Evolutionary conservation across 2,329 filamentous ascomycete genomes (phyloP).

Genomic region (Aspergillus costaricaensis): DNA sequence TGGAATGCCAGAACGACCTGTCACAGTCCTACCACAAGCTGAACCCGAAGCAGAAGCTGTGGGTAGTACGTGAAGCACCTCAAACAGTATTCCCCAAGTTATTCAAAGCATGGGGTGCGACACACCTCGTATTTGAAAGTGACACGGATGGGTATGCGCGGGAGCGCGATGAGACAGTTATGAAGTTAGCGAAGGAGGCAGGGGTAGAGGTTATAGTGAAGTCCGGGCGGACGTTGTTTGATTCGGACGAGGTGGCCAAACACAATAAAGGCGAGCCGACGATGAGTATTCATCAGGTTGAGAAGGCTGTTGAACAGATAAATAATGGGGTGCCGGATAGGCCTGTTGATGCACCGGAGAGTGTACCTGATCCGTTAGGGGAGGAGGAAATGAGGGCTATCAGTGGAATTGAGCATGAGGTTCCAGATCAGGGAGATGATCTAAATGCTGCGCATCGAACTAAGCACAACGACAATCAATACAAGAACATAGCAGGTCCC

Average conservation of each 20-base stretch:
- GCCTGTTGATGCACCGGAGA: conserved; percentile 61
- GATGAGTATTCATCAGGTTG: conserved; percentile 71
- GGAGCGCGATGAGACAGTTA: conserved; percentile 63
- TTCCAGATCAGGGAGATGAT: conserved; percentile 56
- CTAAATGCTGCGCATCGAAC: conserved; percentile 61
- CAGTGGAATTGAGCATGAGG: conserved; percentile 47
- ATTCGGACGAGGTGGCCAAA: conserved; percentile 68
- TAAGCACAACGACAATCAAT: conserved; percentile 56
- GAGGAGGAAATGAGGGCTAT: conserved; percentile 51
- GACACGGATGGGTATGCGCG: conserved; percentile 74
- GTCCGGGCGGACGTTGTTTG: conserved; percentile 70
- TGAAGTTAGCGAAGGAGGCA: conserved; percentile 61
- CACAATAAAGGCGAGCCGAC: conserved; percentile 69
- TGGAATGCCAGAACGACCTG: conserved; percentile 73
- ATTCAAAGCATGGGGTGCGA: conserved; percentile 71
- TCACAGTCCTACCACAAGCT: conserved; percentile 66
- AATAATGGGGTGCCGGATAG: conserved; percentile 57
- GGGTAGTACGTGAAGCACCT: conserved; percentile 71
- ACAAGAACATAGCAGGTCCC: conserved; percentile 64
- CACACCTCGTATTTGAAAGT: conserved; percentile 76
- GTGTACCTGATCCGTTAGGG: conserved; percentile 60
- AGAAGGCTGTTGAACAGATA: conserved; percentile 63
- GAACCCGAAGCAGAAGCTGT: conserved; percentile 71
- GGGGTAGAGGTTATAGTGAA: conserved; percentile 68
- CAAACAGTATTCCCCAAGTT: conserved; percentile 71